A percentile compares a stretch with the other conserved stretches of the same genome.
phyloP scores from a whole-genome alignment of 176 grass and related monocot genomes.

The Triticum urartu region DNA sequence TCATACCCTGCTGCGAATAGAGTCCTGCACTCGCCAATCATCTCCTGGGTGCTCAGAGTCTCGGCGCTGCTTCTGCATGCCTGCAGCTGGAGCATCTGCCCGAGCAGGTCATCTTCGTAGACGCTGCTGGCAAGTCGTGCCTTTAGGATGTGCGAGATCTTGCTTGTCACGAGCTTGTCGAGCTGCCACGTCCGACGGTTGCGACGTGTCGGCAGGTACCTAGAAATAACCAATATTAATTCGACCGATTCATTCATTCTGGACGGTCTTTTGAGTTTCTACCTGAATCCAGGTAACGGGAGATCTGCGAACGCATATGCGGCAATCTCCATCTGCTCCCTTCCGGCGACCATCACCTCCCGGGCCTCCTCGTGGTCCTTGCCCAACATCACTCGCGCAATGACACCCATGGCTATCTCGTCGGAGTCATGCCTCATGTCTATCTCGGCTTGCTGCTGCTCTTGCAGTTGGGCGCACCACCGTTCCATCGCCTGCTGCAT shows the following conservation, averaged over 20 bases:
- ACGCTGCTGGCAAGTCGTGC: neutral
- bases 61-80: neutral
- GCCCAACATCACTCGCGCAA: neutral
- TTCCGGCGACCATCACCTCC: no score
- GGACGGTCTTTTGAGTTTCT: no score
- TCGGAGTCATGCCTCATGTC: slow-evolving; percentile 36
- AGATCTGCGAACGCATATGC: no score
- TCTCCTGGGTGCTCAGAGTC: slow-evolving; percentile 37
- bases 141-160: slow-evolving; percentile 27
- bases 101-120: slow-evolving; percentile 40
- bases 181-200: slow-evolving; percentile 24
- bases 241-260: no score
- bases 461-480: no score
- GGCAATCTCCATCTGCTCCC: no score
- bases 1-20: slow-evolving; percentile 47
- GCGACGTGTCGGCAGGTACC: slow-evolving; percentile 42
- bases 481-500: no score
- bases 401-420: slow-evolving; percentile 29
- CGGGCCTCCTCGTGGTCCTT: no score
- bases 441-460: neutral
- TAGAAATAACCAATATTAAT: neutral
- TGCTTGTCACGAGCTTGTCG: slow-evolving; percentile 20
- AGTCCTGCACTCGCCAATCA: slow-evolving; percentile 53
- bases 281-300: no score
- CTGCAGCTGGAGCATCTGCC: slow-evolving; percentile 22